Conservation (phyloP, 1,139 yeast species). For the Diutina rugosa region DNA sequence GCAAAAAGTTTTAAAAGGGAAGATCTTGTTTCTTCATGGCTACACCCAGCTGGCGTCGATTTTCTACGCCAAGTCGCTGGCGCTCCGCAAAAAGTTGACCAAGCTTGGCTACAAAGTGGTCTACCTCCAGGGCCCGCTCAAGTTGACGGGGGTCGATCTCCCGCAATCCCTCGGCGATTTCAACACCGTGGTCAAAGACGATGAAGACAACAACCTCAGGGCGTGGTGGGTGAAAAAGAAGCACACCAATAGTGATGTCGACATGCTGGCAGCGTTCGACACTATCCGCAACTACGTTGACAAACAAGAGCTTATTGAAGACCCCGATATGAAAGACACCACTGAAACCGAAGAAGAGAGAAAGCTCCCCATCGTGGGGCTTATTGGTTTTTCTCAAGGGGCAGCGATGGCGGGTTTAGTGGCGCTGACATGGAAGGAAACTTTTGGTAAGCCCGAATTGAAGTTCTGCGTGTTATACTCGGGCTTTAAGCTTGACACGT, state of each 20-base stretch:
- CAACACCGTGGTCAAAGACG: conserved; percentile 15
- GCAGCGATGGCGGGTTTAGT: conserved; percentile 10
- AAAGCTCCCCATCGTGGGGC: conserved; percentile 24
- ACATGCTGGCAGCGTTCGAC: conserved; percentile 17
- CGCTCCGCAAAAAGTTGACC: conserved; percentile 24
- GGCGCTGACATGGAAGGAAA: conserved; percentile 12
- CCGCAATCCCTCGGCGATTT: conserved; percentile 26
- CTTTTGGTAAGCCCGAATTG: conserved; percentile 23
- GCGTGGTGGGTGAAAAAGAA: conserved; percentile 28
- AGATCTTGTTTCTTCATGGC: conserved; percentile 25
- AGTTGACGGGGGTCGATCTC: background rate
- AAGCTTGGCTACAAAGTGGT: conserved; percentile 5
- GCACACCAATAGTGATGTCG: conserved; percentile 11
- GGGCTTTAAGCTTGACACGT: conserved; percentile 58
- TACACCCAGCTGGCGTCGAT: conserved; percentile 29
- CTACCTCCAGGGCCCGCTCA: background rate
- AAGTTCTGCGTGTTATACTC: conserved; percentile 66
- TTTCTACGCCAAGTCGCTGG: conserved; percentile 36
- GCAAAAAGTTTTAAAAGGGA: background rate
- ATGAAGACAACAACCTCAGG: conserved; percentile 31
- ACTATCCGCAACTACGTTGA: conserved; percentile 19
- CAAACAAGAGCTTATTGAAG: conserved; percentile 13
- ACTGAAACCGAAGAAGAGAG: conserved; percentile 13
- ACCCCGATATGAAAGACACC: conserved; percentile 5
- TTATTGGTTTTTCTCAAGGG: conserved; percentile 35